Evolutionary conservation across 768 basidiomycete species (phyloP).

Genomic region (Amanita pallidorosea): DNA sequence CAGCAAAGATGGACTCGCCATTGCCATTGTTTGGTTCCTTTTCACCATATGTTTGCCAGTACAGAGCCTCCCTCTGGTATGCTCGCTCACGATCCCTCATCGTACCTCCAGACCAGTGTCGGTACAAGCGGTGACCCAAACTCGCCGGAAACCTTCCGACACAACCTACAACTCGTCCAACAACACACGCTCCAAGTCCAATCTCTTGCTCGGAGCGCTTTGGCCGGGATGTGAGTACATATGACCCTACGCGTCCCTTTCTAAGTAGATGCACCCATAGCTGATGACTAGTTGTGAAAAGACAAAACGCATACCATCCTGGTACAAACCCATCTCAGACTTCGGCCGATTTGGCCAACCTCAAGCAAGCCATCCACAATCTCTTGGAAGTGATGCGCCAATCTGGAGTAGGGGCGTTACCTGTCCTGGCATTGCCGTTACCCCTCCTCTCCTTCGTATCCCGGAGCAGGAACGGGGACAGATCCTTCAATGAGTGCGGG

Average conservation of each 20-base stretch:
- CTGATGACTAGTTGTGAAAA: conserved; percentile 11
- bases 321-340: conserved; percentile 45
- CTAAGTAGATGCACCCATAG: neutral
- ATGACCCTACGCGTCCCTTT: neutral
- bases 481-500: neutral
- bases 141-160: conserved; percentile 52
- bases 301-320: conserved; percentile 51
- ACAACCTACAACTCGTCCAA: conserved; percentile 37
- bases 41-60: no score
- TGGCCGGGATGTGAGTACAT: conserved; percentile 41
- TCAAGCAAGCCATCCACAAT: conserved; percentile 38
- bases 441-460: no score
- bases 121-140: conserved; percentile 36
- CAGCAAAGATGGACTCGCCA: no score
- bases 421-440: conserved; percentile 25
- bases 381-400: conserved; percentile 40
- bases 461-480: neutral
- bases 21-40: no score
- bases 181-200: conserved; percentile 41
- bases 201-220: conserved; percentile 32
- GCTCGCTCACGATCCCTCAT: no score
- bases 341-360: conserved; percentile 38
- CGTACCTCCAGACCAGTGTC: no score
- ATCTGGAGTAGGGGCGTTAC: conserved; percentile 59
- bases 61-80: no score